Evolutionary conservation across 805 yeast genomes (phyloP), one percentile per base, ranked within the genome.

Genomic region (Saturnispora ahearnii): DNA sequence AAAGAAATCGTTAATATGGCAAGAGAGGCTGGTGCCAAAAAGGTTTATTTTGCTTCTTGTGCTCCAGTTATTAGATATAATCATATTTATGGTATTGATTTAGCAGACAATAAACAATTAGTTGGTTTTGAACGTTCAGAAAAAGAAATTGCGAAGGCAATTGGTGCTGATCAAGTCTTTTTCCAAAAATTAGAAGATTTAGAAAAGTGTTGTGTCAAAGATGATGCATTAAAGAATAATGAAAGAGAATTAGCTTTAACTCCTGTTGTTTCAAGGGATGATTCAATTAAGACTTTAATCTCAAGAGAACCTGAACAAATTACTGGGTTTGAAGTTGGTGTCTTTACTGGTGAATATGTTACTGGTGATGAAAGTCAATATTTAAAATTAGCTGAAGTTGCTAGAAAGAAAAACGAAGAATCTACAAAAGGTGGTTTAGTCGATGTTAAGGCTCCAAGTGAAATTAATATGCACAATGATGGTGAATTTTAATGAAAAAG

Each of bases 1-100:
- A 85, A 80, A 65, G 99, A 93, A 71, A 93, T 93, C 57, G 95
- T 93, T 32, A 84, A 82, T 57, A 93, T 93, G 99, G 99, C 99
- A n/a, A 78, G 85, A 59, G 99, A 93, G 67, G 96, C 98, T 5
- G 99, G 99, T 51, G 99, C 99, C 42, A 82, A 78, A 53, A 84
- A 81, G 59, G 99, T 93, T n/a, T 91, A 79, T 65, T 84, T 93
- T 66, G 99, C 99, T 0, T 87, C 96, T 26, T 93, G 97, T 62
- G 95, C 99, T 13, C 99, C 99, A 29, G 95, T 97, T n/a, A 93
- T 93, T 60, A 80, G 99, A 67, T 81, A 73, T 69, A 93, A 93
- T 70, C 99, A 93, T 65, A 88, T 93, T 52, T 93, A 93, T 66
- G 99, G 99, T 65, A 93, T 93, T 57, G 99, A 93, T 71, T 77